These are phyloP conservation scores for Ensete ventricosum DNA, from an alignment of 176 grass and related monocot genomes.

Conservation along the genomic window DNA sequence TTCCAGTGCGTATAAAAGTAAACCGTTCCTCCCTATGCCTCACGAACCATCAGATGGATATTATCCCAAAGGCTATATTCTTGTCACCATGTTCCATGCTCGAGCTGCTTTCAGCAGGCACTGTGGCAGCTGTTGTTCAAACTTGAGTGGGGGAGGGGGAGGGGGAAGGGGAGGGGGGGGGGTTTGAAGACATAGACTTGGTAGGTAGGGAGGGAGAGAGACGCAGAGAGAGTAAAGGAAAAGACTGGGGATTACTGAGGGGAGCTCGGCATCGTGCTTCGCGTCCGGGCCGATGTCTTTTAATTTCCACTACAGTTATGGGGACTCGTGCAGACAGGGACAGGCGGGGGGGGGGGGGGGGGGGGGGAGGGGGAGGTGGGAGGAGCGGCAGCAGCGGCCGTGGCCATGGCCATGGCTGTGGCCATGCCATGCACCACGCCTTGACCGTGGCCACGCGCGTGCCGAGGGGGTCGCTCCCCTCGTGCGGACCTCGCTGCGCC, in stretches of 20 bases:
- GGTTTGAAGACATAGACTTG: neutral
- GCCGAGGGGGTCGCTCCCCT: too few species aligned
- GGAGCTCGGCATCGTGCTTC: slow-evolving; percentile 30
- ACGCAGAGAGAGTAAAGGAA: neutral
- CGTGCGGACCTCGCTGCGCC: too few species aligned
- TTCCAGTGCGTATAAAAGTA: too few species aligned
- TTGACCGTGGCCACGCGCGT: neutral
- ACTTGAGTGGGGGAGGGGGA: neutral
- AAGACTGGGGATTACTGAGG: neutral
- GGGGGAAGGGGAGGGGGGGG: too few species aligned
- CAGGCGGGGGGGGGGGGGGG: too few species aligned
- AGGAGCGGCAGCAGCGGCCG: neutral
- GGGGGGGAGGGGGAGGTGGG: neutral
- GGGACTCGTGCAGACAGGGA: slow-evolving; percentile 22
- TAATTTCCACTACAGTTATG: slow-evolving; percentile 30
- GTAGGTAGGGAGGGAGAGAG: neutral
- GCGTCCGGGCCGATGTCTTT: slow-evolving; percentile 23
- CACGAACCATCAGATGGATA: too few species aligned
- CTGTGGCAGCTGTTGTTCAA: neutral
- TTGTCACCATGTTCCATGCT: neutral
- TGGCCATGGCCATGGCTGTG: too few species aligned
- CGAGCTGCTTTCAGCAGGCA: neutral
- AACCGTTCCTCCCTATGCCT: too few species aligned
- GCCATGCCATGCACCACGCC: too few species aligned
- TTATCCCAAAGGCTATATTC: neutral